Percentiles rank a stretch among this genome's conserved stretches.
Conservation (phyloP, 345 rosid genomes). For the Viola odorata region DNA sequence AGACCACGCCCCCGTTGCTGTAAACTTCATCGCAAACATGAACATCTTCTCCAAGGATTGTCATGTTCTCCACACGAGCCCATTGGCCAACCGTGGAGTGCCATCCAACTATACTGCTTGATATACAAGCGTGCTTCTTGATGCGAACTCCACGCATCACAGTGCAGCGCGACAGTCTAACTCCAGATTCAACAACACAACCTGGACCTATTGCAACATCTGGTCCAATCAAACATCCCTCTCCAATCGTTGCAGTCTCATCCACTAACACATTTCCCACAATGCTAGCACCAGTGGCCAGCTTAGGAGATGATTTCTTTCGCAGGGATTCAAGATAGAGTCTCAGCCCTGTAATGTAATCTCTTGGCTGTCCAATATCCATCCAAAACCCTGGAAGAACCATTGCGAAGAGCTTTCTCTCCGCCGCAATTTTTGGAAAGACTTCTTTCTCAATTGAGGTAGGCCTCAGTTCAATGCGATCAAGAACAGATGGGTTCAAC, state of each 20-base stretch:
- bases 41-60: slow-evolving; percentile 94
- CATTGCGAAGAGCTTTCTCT: slow-evolving; percentile 75
- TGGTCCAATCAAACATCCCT: slow-evolving; percentile 93
- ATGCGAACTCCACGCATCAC: slow-evolving; percentile 93
- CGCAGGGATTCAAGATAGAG: slow-evolving; percentile 90
- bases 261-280: slow-evolving; percentile 86
- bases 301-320: slow-evolving; percentile 57
- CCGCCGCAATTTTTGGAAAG: slow-evolving; percentile 91
- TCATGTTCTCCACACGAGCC: slow-evolving; percentile 98
- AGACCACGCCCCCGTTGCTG: slow-evolving; percentile 95
- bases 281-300: slow-evolving; percentile 57
- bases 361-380: slow-evolving; percentile 99
- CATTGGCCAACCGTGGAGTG: slow-evolving; percentile 95
- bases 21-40: slow-evolving; percentile 91
- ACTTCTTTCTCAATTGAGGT: slow-evolving; percentile 96
- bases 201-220: slow-evolving; percentile 97
- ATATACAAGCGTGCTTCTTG: slow-evolving; percentile 93
- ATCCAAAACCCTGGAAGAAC: slow-evolving; percentile 98
- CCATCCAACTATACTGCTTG: slow-evolving; percentile 96
- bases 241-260: slow-evolving; percentile 86
- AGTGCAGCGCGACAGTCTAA: slow-evolving; percentile 91
- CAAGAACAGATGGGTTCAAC: slow-evolving; percentile 83
- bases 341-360: slow-evolving; percentile 86
- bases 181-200: slow-evolving; percentile 88
- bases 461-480: slow-evolving; percentile 82